Evolutionary conservation across 2,329 filamentous ascomycete species (phyloP), one percentile per base, ranked within the genome.

Genomic region (Neofusicoccum parvum): DNA sequence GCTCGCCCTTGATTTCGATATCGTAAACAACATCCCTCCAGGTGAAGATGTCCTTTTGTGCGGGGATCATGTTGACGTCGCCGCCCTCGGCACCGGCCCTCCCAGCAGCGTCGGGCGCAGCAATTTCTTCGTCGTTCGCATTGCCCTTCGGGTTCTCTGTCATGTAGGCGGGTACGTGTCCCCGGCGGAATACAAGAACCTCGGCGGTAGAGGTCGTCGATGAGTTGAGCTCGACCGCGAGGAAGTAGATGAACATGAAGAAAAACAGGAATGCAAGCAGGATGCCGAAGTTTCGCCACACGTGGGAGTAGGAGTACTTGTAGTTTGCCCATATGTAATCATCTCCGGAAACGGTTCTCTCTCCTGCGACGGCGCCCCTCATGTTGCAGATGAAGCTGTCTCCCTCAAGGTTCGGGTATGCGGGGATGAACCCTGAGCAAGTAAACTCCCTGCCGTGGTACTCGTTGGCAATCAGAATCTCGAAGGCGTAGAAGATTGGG

Each of bases 401-500:
- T 7, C 27, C 27, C 27, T 32, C 27, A 5, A 32, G 27, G 5
- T 5, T 7, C 27, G 27, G 27, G 27, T 32, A 32, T 32, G 27
- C 27, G 27, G 27, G 27, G 27, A 32, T 32, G 6, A 32, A 32
- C 5, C 60, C 86, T 90, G 77, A 75, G 68, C 80, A 77, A 20
- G 66, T 66, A 51, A 76, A 76, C 7, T 56, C 20, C 12, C 51
- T 41, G 9, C 73, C 75, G 51, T 75, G 73, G 62, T 87, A 82
- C 17, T 97, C 92, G 76, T 96, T 96, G 66, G 91, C 86, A 80
- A 94, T 87, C 15, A 96, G 81, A 0, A 87, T 83, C 75, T 96
- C 92, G 72, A 95, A 96, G 0, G 87, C 87, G 70, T 95, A 96
- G 3, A 87, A 88, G 2, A 96, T 83, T 0, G 92, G 91, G 67